Evolutionary conservation across 2,329 filamentous ascomycete genomes (phyloP), one percentile per base, ranked within the genome.

Genomic region (Leptodontidium sp.): DNA sequence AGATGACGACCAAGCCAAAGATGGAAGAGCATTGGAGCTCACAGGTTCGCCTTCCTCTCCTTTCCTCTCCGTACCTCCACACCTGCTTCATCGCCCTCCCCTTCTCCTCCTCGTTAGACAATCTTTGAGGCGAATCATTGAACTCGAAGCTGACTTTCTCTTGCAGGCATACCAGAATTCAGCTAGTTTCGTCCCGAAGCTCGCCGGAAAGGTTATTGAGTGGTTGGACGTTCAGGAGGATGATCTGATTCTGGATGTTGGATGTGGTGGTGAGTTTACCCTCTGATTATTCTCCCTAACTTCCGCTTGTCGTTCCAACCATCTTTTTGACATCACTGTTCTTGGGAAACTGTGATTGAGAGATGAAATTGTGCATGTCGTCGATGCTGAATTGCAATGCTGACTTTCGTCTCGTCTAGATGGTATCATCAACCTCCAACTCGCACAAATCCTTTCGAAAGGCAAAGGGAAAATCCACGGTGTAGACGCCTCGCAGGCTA

Each of bases 171-270:
- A 91, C 75, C 85, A 88, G 69, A 81, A 85, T 68, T 85, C 88
- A 1, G 89, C 88, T 8, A 85, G 86, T 0, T 91, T 91, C 73
- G 88, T 91, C 9, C 88, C 89, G 3, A 87, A 88, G 74, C 80
- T 91, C 11, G 85, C 88, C 0, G 83, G 82, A 17, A 89, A 87
- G 68, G 82, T 91, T 5, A 74, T 89, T 12, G 77, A 82, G 57
- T 90, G 87, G 84, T 81, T 91, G 0, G 84, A 89, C 71, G 82
- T 88, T 0, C 82, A 87, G 67, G 81, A 84, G 35, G 84, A 87
- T 71, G 88, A 91, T 75, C 77, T 80, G 17, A 83, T 91, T 26
- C 80, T 91, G 1, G 89, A 91, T 71, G 79, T 91, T 64, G 89
- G 89, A 15, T 91, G 89, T 72, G 89, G 89, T 53, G 88, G 86